Evolutionary conservation across 441 rosid species (phyloP).

Genomic region (Gossypium gossypioides): DNA sequence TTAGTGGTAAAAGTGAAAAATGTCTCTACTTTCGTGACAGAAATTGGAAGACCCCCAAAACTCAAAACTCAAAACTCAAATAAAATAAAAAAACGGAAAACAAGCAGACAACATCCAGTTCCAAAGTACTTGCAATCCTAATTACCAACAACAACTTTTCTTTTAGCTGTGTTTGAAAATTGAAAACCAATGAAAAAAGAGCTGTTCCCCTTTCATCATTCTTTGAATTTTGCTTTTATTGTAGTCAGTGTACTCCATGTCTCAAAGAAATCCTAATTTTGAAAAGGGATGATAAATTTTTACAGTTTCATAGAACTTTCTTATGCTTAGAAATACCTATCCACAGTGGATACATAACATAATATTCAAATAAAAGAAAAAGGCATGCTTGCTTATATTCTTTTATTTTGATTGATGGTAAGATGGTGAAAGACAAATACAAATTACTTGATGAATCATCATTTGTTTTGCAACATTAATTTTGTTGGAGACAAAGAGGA

Average conservation of each 20-base stretch:
- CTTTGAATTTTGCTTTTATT: constrained; percentile 6
- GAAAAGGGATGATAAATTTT: neutral
- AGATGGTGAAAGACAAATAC: no score
- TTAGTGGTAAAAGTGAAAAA: neutral
- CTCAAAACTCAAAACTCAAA: neutral
- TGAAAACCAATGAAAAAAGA: neutral
- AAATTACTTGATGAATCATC: no score
- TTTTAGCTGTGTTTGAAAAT: neutral
- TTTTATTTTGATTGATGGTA: no score
- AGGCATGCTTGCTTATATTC: no score
- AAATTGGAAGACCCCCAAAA: constrained; percentile 13
- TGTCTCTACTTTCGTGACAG: constrained; percentile 8
- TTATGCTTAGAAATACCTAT: neutral
- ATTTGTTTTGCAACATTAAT: no score
- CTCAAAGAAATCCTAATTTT: neutral
- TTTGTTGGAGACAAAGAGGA: no score
- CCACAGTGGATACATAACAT: no score
- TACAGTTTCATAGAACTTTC: neutral
- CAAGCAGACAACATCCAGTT: neutral
- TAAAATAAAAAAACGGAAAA: neutral
- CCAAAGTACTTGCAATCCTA: neutral
- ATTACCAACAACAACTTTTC: neutral
- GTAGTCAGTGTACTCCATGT: neutral
- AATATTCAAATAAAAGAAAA: no score
- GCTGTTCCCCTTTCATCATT: neutral